phyloP scores from a whole-genome alignment of 2,329 filamentous ascomycete species.

The Colletotrichum noveboracense region DNA sequence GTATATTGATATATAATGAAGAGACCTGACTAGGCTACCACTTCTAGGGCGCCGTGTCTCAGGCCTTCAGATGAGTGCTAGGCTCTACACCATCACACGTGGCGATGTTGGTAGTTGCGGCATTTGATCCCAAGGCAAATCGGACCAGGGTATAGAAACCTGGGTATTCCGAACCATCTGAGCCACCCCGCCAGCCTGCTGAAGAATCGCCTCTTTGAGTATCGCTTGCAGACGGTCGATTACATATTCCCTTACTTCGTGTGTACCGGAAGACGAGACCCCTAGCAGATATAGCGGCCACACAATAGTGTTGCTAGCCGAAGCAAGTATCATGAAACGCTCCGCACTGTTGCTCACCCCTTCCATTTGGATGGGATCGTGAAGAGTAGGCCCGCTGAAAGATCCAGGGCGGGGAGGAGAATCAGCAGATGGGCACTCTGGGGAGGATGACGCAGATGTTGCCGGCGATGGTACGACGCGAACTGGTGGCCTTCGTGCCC shows the following conservation, averaged over 20 bases:
- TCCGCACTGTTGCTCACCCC: constrained; percentile 41
- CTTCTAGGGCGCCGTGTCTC: background rate
- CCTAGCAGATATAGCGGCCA: constrained; percentile 57
- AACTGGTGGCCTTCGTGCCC: constrained; percentile 30
- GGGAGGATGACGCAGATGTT: constrained; percentile 29
- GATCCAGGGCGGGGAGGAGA: background rate
- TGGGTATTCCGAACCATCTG: constrained; percentile 44
- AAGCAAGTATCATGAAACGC: constrained; percentile 53
- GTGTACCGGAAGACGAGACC: constrained; percentile 49
- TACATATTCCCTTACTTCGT: constrained; percentile 46
- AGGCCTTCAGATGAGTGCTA: background rate
- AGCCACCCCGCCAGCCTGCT: constrained; percentile 49
- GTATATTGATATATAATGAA: background rate
- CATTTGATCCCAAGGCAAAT: constrained; percentile 26
- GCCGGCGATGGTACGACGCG: constrained; percentile 33
- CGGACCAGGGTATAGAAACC: constrained; percentile 29
- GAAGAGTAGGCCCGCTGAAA: constrained; percentile 36
- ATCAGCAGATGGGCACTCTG: constrained; percentile 22
- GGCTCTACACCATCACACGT: constrained; percentile 30
- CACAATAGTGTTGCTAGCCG: constrained; percentile 52
- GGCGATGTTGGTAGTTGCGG: constrained; percentile 29
- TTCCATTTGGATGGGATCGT: constrained; percentile 42
- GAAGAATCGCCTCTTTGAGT: constrained; percentile 49
- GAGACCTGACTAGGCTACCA: background rate
- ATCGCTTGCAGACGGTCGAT: constrained; percentile 50